These are phyloP conservation scores for Trichoderma sp. DNA, from an alignment of 2,329 filamentous ascomycete species.

Conservation along the genomic window DNA sequence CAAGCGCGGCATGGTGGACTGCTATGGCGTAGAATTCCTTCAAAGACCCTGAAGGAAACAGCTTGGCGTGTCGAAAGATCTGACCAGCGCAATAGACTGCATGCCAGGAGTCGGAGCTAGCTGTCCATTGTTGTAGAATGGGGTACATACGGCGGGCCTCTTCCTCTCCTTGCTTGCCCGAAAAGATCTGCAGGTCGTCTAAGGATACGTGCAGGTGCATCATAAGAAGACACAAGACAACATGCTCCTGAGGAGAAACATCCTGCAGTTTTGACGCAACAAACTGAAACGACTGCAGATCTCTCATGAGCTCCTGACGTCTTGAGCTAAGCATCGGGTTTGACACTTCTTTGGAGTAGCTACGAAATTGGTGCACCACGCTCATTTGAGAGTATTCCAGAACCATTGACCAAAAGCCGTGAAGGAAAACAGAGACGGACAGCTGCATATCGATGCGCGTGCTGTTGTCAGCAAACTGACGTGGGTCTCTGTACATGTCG, in stretches of 20 bases:
- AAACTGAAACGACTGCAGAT: conserved; percentile 48
- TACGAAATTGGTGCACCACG: conserved; percentile 46
- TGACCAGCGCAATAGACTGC: conserved; percentile 68
- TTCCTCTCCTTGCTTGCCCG: conserved; percentile 64
- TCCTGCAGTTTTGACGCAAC: conserved; percentile 43
- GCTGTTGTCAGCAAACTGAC: conserved; percentile 48
- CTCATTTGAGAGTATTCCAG: conserved; percentile 63
- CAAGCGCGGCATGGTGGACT: conserved; percentile 65
- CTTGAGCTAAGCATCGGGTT: conserved; percentile 51
- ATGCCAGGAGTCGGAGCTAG: conserved; percentile 53
- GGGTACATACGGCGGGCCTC: conserved; percentile 60
- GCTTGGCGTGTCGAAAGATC: conserved; percentile 57
- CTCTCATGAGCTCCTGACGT: conserved; percentile 60
- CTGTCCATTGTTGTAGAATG: conserved; percentile 57
- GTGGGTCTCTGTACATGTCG: conserved; percentile 56
- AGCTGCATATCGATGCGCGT: conserved; percentile 54
- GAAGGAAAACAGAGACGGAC: conserved; percentile 58
- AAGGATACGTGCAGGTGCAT: conserved; percentile 64
- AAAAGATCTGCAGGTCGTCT: conserved; percentile 64
- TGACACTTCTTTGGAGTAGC: conserved; percentile 44
- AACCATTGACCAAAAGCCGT: conserved; percentile 64
- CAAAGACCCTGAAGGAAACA: conserved; percentile 51
- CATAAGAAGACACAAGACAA: conserved; percentile 54
- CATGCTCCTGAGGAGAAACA: conserved; percentile 44
- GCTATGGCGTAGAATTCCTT: conserved; percentile 67